These are phyloP conservation scores for Fusarium multiceps DNA, from an alignment of 2,329 filamentous ascomycete species.

Conservation along the genomic window DNA sequence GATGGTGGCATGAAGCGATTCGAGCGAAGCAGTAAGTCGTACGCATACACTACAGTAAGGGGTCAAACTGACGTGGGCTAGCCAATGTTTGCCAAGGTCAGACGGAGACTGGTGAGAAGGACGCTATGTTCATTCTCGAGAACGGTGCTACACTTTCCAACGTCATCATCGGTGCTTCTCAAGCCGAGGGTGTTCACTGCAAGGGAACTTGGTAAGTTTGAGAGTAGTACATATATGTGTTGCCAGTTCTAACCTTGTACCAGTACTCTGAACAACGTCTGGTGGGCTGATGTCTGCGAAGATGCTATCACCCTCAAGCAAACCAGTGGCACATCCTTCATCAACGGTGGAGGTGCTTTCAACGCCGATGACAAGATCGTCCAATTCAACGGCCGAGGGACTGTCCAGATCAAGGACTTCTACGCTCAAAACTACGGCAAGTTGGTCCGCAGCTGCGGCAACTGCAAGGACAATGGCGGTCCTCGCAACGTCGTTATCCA, in stretches of 20 bases:
- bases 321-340: slow-evolving; percentile 53
- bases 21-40: slow-evolving; percentile 30
- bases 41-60: fast-evolving
- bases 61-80: background rate
- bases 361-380: slow-evolving; percentile 45
- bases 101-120: slow-evolving; percentile 41
- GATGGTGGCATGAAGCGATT: slow-evolving; percentile 41
- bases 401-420: slow-evolving; percentile 53
- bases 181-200: slow-evolving; percentile 64
- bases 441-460: slow-evolving; percentile 62
- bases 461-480: slow-evolving; percentile 36
- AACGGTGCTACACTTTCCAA: slow-evolving; percentile 63
- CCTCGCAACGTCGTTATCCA: slow-evolving; percentile 39
- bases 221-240: background rate
- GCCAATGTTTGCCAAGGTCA: slow-evolving; percentile 44
- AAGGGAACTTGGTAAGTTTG: slow-evolving; percentile 53
- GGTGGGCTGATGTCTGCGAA: slow-evolving; percentile 55
- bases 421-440: slow-evolving; percentile 54
- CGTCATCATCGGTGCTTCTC: slow-evolving; percentile 64
- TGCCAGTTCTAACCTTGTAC: background rate
- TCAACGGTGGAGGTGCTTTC: slow-evolving; percentile 49
- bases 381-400: slow-evolving; percentile 58
- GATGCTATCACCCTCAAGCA: slow-evolving; percentile 53
- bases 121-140: slow-evolving; percentile 64
- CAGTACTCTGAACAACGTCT: slow-evolving; percentile 52